Evolutionary conservation across 2,329 filamentous ascomycete species (phyloP).

Genomic region (Aspergillus transmontanensis): DNA sequence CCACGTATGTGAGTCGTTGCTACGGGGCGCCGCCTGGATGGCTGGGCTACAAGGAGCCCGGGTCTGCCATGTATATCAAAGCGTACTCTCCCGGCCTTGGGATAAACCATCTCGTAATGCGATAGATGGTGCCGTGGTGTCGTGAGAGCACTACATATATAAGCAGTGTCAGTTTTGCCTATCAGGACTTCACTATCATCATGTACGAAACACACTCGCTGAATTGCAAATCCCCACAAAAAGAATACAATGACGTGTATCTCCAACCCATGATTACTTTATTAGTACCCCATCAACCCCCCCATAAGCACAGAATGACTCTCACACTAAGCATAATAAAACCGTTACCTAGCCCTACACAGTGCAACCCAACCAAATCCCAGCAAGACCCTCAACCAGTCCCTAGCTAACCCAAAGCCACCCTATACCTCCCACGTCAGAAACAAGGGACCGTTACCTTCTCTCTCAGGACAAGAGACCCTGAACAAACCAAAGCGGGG

Average conservation of each 20-base stretch:
- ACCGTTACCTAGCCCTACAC: not conserved
- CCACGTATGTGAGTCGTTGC: not conserved
- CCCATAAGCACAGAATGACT: not conserved
- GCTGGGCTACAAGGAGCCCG: not conserved
- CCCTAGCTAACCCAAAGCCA: not conserved
- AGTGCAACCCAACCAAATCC: no score
- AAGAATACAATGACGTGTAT: not conserved
- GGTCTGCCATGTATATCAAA: not conserved
- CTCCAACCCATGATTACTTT: not conserved
- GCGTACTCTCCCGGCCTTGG: not conserved
- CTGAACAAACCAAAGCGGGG: not conserved
- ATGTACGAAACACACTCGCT: not conserved
- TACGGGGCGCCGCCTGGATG: not conserved
- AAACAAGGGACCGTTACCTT: not conserved
- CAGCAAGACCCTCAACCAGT: no score
- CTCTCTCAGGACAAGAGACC: not conserved
- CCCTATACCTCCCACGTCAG: not conserved
- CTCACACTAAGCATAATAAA: not conserved
- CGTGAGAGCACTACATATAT: not conserved
- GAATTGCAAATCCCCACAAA: not conserved
- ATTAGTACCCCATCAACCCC: not conserved
- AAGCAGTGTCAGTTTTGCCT: not conserved
- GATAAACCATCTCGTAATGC: not conserved
- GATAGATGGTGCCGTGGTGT: not conserved
- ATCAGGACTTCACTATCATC: not conserved